A percentile compares a stretch with the other conserved stretches of the same genome.
phyloP scores from a whole-genome alignment of 192 early-diverging fungal genomes.

The Linnemannia zychae region DNA sequence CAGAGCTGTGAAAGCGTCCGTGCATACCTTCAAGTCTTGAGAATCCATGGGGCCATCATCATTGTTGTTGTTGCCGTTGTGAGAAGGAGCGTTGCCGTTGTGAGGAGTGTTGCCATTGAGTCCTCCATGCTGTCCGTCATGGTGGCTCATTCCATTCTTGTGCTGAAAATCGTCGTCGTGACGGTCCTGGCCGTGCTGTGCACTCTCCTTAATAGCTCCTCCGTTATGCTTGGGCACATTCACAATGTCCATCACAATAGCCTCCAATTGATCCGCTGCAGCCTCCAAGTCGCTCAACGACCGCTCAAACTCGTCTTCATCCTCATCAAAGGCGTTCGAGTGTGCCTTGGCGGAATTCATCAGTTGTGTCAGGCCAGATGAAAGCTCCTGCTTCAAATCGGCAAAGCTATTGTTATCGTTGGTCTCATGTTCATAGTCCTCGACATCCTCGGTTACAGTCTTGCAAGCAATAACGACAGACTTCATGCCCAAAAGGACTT shows the following conservation, averaged over 20 bases:
- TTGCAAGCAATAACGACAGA: slow-evolving; percentile 87
- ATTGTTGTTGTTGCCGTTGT: neutral
- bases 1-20: neutral
- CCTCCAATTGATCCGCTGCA: slow-evolving; percentile 84
- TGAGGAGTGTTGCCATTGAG: neutral
- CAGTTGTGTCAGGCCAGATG: slow-evolving; percentile 73
- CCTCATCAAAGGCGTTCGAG: slow-evolving; percentile 75
- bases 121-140: neutral
- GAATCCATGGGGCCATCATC: slow-evolving; percentile 46
- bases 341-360: slow-evolving; percentile 84
- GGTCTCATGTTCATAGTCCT: slow-evolving; percentile 73
- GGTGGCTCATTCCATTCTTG: neutral
- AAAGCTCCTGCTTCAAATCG: slow-evolving; percentile 73
- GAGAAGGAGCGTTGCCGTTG: neutral
- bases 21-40: slow-evolving; percentile 35
- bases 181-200: neutral
- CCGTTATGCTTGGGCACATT: slow-evolving; percentile 59
- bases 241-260: slow-evolving; percentile 85
- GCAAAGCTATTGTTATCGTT: slow-evolving; percentile 63
- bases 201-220: slow-evolving; percentile 16
- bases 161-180: slow-evolving; percentile 4
- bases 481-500: slow-evolving; percentile 87
- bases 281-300: slow-evolving; percentile 84
- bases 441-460: slow-evolving; percentile 86
- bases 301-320: slow-evolving; percentile 55